phyloP scores from a whole-genome alignment of 148 eudicot genomes.

The Polygonum maritimum region DNA sequence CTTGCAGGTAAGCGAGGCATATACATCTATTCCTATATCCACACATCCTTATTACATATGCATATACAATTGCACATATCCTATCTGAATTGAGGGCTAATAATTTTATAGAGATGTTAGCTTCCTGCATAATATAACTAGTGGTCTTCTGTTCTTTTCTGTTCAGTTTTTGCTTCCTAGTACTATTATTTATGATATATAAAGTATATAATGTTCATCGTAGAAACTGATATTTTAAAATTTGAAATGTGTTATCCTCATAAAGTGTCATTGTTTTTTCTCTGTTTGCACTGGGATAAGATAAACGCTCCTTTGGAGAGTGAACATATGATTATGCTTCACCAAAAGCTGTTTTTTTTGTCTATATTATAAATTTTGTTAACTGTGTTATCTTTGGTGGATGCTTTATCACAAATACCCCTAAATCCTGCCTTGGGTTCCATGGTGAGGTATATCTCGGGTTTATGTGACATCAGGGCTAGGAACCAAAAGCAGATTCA shows the following conservation, averaged over 20 bases:
- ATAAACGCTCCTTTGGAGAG: neutral
- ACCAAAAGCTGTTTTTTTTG: neutral
- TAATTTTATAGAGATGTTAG: neutral
- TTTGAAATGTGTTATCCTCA: neutral
- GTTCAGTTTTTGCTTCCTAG: neutral
- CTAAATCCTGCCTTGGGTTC: neutral
- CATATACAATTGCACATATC: neutral
- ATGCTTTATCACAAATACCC: neutral
- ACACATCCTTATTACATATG: neutral
- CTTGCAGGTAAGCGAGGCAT: slow-evolving; percentile 52
- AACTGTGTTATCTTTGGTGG: neutral
- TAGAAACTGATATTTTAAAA: neutral
- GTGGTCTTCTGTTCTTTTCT: neutral
- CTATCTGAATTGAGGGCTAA: neutral
- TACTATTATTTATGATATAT: neutral
- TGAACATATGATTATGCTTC: neutral
- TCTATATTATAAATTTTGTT: neutral
- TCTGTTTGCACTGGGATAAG: neutral
- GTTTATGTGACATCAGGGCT: neutral
- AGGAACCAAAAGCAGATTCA: neutral
- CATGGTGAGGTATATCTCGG: neutral
- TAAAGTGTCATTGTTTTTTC: neutral
- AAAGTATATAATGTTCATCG: too few species aligned
- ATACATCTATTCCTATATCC: neutral
- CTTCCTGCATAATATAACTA: neutral